phyloP scores from a whole-genome alignment of 2,329 filamentous ascomycete species.

The Aureobasidium vineae region DNA sequence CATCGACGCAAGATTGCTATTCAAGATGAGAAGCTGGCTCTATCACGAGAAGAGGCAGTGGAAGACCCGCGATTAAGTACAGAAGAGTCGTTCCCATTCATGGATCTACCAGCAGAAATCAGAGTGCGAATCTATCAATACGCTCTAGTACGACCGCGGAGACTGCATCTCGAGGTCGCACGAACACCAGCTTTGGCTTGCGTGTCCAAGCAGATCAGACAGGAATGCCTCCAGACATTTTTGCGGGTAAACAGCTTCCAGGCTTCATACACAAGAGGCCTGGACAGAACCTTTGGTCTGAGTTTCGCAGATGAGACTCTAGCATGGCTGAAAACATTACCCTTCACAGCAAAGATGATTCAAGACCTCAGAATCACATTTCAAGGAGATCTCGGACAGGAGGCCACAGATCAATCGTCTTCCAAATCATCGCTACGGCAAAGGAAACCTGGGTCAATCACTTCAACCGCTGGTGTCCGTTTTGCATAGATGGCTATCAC shows the following conservation, averaged over 20 bases:
- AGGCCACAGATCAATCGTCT: not conserved
- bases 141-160: not conserved
- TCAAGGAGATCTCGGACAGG: constrained; percentile 11
- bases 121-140: constrained; percentile 13
- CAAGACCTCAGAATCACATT: constrained; percentile 15
- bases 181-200: constrained; percentile 3
- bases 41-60: not conserved
- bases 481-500: constrained; percentile 18
- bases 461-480: not conserved
- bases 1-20: constrained; percentile 16
- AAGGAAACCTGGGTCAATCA: not conserved
- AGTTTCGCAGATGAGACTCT: not conserved
- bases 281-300: constrained; percentile 1
- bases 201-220: not conserved
- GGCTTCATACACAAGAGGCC: not conserved
- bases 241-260: constrained; percentile 8
- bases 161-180: constrained; percentile 12
- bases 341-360: not conserved
- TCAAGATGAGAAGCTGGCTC: constrained; percentile 3
- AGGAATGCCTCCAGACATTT: not conserved
- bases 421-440: not conserved
- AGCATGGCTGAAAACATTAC: not conserved
- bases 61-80: not conserved
- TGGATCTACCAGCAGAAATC: constrained; percentile 17
- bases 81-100: not conserved